These are phyloP conservation scores for Plantago ovata DNA, from an alignment of 257 asterid genomes.

Conservation along the genomic window DNA sequence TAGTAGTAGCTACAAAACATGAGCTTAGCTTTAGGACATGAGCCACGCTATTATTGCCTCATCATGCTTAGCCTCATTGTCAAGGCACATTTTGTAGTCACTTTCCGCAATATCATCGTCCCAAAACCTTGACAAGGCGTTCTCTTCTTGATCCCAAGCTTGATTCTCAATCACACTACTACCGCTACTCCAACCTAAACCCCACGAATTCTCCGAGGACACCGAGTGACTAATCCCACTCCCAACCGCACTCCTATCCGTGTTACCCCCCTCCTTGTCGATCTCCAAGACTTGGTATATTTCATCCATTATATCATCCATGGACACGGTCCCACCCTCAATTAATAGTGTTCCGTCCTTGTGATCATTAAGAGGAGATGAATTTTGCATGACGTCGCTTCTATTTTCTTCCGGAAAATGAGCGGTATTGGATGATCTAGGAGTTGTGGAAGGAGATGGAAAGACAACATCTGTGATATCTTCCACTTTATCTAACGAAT, in stretches of 20 bases:
- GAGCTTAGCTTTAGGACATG: conserved; percentile 29
- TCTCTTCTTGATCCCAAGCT: conserved; percentile 17
- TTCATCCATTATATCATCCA: conserved; percentile 33
- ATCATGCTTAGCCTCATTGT: conserved; percentile 17
- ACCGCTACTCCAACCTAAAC: conserved; percentile 28
- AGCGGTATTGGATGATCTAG: conserved; percentile 22
- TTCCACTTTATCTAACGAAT: conserved; percentile 1
- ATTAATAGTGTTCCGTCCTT: neutral
- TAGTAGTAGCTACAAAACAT: neutral
- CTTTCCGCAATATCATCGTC: conserved; percentile 6
- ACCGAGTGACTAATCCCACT: neutral
- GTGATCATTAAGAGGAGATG: conserved; percentile 1
- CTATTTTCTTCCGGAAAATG: conserved; percentile 12
- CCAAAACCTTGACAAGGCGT: conserved; percentile 39
- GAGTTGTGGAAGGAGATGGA: conserved; percentile 36
- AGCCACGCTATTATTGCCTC: conserved; percentile 54
- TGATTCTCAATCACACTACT: conserved; percentile 8
- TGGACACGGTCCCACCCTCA: conserved; percentile 11
- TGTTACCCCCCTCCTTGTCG: conserved; percentile 6
- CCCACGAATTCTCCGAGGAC: conserved; percentile 14
- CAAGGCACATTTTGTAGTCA: conserved; percentile 4
- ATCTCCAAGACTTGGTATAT: conserved; percentile 21
- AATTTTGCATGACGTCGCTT: neutral
- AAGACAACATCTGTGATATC: conserved; percentile 10
- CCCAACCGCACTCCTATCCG: neutral